phyloP scores from a whole-genome alignment of 495 filamentous ascomycete genomes.

The Darksidea phi region DNA sequence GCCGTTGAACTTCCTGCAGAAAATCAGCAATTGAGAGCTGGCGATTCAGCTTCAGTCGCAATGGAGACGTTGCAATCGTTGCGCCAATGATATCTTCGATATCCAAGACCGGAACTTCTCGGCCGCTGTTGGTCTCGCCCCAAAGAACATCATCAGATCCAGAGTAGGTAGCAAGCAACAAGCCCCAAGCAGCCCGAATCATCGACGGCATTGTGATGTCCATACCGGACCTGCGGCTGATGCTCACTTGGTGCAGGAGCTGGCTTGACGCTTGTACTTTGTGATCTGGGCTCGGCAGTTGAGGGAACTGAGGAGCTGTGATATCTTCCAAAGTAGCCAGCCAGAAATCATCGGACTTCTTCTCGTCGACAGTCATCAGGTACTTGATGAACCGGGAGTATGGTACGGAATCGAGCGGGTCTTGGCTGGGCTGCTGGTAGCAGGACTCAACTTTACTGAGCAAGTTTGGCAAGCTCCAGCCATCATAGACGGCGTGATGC shows the following conservation, averaged over 20 bases:
- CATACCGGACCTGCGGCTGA: constrained; percentile 9
- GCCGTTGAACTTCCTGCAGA: constrained; percentile 54
- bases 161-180: constrained; percentile 25
- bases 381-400: constrained; percentile 29
- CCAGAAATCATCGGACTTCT: constrained; percentile 28
- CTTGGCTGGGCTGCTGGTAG: constrained; percentile 5
- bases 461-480: constrained; percentile 49
- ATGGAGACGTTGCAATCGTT: constrained; percentile 64
- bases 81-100: constrained; percentile 57
- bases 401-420: background rate
- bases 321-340: constrained; percentile 10
- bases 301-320: constrained; percentile 28
- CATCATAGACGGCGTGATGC: constrained; percentile 69
- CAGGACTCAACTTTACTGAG: constrained; percentile 20
- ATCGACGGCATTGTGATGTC: constrained; percentile 46
- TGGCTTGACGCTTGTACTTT: constrained; percentile 22
- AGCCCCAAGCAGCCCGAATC: constrained; percentile 45
- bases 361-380: constrained; percentile 15
- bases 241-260: constrained; percentile 3
- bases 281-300: constrained; percentile 22
- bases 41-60: constrained; percentile 51
- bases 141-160: constrained; percentile 33
- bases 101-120: constrained; percentile 52
- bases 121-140: constrained; percentile 56
- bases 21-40: constrained; percentile 35